Conservation (phyloP, 768 basidiomycete genomes). For the Tricholoma flavovirens region DNA sequence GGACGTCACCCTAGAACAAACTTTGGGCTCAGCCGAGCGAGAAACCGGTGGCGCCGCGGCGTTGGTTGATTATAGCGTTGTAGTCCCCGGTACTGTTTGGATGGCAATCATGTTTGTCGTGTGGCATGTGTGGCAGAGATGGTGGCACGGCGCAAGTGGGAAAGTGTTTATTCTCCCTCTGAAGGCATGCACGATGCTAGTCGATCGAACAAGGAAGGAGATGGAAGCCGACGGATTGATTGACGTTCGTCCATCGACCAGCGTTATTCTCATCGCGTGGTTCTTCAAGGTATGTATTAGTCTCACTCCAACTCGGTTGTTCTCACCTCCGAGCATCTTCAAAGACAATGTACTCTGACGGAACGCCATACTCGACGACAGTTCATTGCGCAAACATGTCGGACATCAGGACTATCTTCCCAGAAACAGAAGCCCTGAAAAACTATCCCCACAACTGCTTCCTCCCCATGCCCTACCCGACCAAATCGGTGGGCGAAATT, state of each 20-base stretch:
- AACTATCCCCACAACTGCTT: conserved; percentile 17
- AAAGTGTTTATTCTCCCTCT: conserved; percentile 30
- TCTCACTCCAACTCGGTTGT: conserved; percentile 25
- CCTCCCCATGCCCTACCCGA: conserved; percentile 36
- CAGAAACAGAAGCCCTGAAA: background rate
- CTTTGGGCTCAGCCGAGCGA: background rate
- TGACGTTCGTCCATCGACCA: conserved; percentile 23
- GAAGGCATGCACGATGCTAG: conserved; percentile 21
- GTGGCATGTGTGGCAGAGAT: conserved; percentile 31
- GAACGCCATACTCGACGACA: background rate
- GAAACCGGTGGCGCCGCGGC: background rate
- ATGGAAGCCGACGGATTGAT: conserved; percentile 15
- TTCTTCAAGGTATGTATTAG: conserved; percentile 31
- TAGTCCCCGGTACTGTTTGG: conserved; percentile 22
- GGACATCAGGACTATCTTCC: background rate
- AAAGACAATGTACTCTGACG: background rate
- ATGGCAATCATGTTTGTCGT: conserved; percentile 27
- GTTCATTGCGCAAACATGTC: background rate
- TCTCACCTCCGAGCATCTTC: background rate
- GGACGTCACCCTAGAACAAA: conserved; percentile 11
- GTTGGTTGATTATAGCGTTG: conserved; percentile 13
- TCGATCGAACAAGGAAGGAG: conserved; percentile 24
- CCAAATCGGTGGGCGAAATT: conserved; percentile 28
- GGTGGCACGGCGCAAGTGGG: conserved; percentile 31
- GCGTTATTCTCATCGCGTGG: conserved; percentile 38